Evolutionary conservation across 169 alveolate genomes (phyloP).

Genomic region (Babesia sp.): DNA sequence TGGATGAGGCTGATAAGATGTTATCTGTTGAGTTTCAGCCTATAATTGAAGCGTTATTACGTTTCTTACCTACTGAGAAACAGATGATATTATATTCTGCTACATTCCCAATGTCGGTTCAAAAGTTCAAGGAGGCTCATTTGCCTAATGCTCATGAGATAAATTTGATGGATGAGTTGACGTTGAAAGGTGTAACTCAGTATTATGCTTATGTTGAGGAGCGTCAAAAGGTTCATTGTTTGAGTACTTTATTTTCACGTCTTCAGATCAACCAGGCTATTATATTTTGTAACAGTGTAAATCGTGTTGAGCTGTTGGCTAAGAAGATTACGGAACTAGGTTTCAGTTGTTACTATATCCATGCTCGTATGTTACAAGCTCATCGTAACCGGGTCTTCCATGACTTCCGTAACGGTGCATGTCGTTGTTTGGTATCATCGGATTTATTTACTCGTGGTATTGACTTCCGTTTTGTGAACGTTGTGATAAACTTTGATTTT

Average conservation of each 20-base stretch:
- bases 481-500: conserved; percentile 98
- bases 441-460: conserved; percentile 99
- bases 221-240: conserved; percentile 97
- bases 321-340: conserved; percentile 99
- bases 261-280: conserved; percentile 98
- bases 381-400: conserved; percentile 97
- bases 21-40: conserved; percentile 97
- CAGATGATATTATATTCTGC: conserved; percentile 97
- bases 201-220: conserved; percentile 98
- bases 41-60: conserved; percentile 91
- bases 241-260: conserved; percentile 91
- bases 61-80: conserved; percentile 89
- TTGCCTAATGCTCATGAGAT: conserved; percentile 95
- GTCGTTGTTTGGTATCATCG: conserved; percentile 90
- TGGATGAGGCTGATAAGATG: conserved; percentile 99
- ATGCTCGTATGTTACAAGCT: conserved; percentile 96
- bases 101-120: conserved; percentile 97
- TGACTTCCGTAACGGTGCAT: conserved; percentile 96
- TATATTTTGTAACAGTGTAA: conserved; percentile 97
- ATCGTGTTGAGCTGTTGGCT: conserved; percentile 97
- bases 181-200: conserved; percentile 98
- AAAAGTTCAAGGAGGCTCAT: conserved; percentile 91
- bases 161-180: conserved; percentile 97
- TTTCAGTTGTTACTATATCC: conserved; percentile 96
- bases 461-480: conserved; percentile 97